Evolutionary conservation across 2,329 filamentous ascomycete genomes (phyloP), one percentile per base, ranked within the genome.

Genomic region (Pseudogymnoascus sp.): DNA sequence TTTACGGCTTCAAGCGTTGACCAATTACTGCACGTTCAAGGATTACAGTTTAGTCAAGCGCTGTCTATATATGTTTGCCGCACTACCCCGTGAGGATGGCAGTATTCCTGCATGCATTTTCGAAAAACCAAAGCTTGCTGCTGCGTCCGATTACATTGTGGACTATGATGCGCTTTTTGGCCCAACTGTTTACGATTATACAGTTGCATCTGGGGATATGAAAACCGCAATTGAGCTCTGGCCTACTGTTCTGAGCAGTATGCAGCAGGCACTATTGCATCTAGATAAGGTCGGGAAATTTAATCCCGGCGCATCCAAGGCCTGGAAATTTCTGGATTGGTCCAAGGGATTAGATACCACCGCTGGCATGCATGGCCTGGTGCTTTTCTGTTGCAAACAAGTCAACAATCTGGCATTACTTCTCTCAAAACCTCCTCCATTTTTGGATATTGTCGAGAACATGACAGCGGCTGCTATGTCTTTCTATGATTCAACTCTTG

Each of bases 141-240:
- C 70, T 0, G 69, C 69, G 0, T 65, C 68, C 2, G 71, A 73
- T 48, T 73, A 73, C 59, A 72, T 73, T 28, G 67, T 73, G 9
- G 71, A 73, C 61, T 73, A 73, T 61, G 71, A 73, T 52, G 69
- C 70, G 1, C 65, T 73, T 12, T 73, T 73, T 58, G 68, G 66
- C 6, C 63, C 66, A 33, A 70, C 68, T 3, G 67, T 71, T 7
- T 66, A 69, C 8, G 71, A 73, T 61, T 73, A 73, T 58, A 65
- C 68, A 3, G 61, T 65, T 10, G 69, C 68, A 6, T 71, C 71
- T 1, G 67, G 68, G 3, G 71, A 73, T 41, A 38, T 63, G 7
- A 63, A 67, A 6, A 65, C 69, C 0, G 71, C 67, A 2, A 59
- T 67, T 3, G 63, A 66, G 3, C 64, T 73, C 3, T 73, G 71